Evolutionary conservation across 805 yeast genomes (phyloP).

Genomic region (Nakazawaea pomicola): DNA sequence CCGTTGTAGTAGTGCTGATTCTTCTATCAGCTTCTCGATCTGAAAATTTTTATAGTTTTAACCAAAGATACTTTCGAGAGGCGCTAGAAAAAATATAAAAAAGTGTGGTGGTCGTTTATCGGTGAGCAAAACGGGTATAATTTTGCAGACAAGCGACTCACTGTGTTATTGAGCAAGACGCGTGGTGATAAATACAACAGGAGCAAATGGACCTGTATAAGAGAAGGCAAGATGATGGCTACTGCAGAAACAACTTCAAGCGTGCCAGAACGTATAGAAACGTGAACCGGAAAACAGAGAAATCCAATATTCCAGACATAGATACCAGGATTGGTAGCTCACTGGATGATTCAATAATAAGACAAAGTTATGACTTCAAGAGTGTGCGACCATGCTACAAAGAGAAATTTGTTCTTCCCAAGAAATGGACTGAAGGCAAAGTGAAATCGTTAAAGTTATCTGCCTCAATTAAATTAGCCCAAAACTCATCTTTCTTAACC

Average conservation of each 20-base stretch:
- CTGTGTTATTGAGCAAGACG: too few species aligned
- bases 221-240: neutral
- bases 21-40: neutral
- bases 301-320: too few species aligned
- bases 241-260: neutral
- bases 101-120: too few species aligned
- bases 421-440: neutral
- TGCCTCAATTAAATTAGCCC: constrained; percentile 23
- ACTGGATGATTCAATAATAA: constrained; percentile 15
- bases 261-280: neutral
- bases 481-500: constrained; percentile 17
- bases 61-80: too few species aligned
- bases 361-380: constrained; percentile 16
- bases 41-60: neutral
- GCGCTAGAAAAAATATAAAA: too few species aligned
- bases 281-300: neutral
- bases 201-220: too few species aligned
- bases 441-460: constrained; percentile 19
- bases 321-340: constrained; percentile 20
- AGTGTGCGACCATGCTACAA: constrained; percentile 12
- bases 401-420: neutral
- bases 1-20: too few species aligned
- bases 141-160: too few species aligned
- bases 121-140: too few species aligned
- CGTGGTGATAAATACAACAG: too few species aligned